A percentile compares a stretch with the other conserved stretches of the same genome.
Evolutionary conservation across 129 eudicot genomes (phyloP).

Genomic region (Chrysanthemum makinoi): DNA sequence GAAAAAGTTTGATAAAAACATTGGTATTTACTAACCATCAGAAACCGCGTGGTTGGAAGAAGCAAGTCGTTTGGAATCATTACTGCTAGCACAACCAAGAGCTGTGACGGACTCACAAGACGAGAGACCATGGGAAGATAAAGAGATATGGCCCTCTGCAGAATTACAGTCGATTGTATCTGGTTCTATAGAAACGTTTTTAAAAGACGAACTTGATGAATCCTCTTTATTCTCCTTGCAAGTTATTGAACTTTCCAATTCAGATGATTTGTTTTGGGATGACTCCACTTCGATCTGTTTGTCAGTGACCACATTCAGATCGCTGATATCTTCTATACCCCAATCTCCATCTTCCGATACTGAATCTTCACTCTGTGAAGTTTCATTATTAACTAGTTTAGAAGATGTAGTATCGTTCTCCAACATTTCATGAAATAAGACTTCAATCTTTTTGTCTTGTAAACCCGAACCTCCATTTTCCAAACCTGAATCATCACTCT

Average conservation of each 20-base stretch:
- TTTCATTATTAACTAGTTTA: conserved; percentile 6
- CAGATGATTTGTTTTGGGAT: conserved; percentile 23
- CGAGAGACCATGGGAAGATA: conserved; percentile 8
- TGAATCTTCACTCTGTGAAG: conserved; percentile 21
- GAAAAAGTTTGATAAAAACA: too few species aligned
- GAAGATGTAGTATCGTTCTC: neutral
- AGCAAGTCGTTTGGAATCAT: neutral
- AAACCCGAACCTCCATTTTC: too few species aligned
- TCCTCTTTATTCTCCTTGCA: conserved; percentile 30
- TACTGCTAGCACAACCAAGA: conserved; percentile 16
- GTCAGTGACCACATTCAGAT: conserved; percentile 25
- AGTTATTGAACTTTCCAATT: conserved; percentile 16
- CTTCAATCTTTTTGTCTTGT: too few species aligned
- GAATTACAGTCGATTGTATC: conserved; percentile 19
- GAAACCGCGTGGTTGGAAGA: too few species aligned
- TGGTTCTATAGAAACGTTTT: conserved; percentile 19
- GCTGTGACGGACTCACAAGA: conserved; percentile 20
- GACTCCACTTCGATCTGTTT: conserved; percentile 23
- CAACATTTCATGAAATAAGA: neutral
- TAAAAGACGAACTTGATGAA: conserved; percentile 14
- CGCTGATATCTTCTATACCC: conserved; percentile 17
- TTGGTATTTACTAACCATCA: too few species aligned
- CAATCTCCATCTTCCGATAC: conserved; percentile 25
- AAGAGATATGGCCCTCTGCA: conserved; percentile 18
- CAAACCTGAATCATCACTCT: too few species aligned